Base-by-base conservation (phyloP, 2,329 filamentous ascomycete genomes). In the Aspergillus fischeri region DNA sequence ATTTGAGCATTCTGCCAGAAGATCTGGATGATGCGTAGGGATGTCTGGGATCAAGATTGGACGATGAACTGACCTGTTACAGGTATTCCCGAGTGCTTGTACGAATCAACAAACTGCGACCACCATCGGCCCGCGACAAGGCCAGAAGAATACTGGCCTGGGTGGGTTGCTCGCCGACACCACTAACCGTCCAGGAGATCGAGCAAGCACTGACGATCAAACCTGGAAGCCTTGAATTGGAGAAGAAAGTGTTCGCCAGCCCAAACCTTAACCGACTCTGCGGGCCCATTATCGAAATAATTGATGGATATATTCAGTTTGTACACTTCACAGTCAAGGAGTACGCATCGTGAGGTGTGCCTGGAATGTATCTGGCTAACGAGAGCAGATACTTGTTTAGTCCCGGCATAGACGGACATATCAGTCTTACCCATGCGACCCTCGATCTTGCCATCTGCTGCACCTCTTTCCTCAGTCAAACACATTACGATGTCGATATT, bases 341-440 rank as follows among this genome's bases (percentile, higher is more conserved):
- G 81, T 96, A 35, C 7, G 32, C 0, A 17, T 17, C 32, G 1
- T 35, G 32, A 35, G 32, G 5, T 35, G 2, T 14, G 4, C 2
- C 14, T 35, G 32, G 4, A 35, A 17, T 1, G 2, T 6, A 17
- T 35, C 32, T 35, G 32, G 32, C 32, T 35, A 35, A 35, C 32
- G 14, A 29, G 14, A 29, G 20, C 4, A 51, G 48, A 45, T 55
- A 55, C 6, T 27, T 51, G 11, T 55, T 51, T n/a, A 55, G 53
- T 38, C 32, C 38, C 0, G 4, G 9, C 4, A 55, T 55, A 47
- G 20, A 29, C 5, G 48, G 47, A 1, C 17, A 51, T 42, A 51
- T 55, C 4, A 21, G 6, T 9, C 3, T 51, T 24, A 5, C 20
- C 6, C 10, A 47, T 8, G 53, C 53, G 3, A 55, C 38, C 29